Evolutionary conservation across 352 stramenopile species (phyloP), one percentile per base, ranked within the genome.

Genomic region (Phytophthora colocasiae): DNA sequence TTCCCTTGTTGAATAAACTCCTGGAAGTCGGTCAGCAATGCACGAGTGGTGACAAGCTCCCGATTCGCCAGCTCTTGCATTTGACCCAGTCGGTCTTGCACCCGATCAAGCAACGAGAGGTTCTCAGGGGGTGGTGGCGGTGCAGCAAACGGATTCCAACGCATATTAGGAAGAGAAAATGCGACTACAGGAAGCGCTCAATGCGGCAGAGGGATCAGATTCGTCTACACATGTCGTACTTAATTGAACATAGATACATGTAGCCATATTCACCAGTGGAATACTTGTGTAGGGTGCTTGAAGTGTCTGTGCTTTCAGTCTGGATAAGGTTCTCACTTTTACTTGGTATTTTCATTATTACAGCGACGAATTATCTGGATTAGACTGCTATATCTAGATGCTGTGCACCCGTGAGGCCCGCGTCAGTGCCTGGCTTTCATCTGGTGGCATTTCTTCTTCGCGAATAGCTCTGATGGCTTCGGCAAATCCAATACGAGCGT

Each of bases 1-100:
- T 87, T 89, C 38, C 83, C 83, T 62, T 91, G 83, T 67, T 87
- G 77, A 59, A 91, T 85, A 39, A 91, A 91, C 40, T 89, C 77
- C 46, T 89, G 76, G 63, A 91, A 91, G 66, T 91, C 83, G 22
- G 47, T 34, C 27, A 75, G 19, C 31, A 75, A 32, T 5, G 55
- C 62, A 4, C 67, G 55, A 36, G 31, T 36, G 31, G 31, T 36
- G 31, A 36, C 31, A 10, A 36, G 31, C 31, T 36, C 31, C 31
- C 31, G 31, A 36, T 12, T 36, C 31, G 31, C 31, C 31, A 36
- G 31, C 9, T 36, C 31, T 36, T 36, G 31, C 31, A 34, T 34
- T 34, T 34, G 31, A 34, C 31, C 31, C 7, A 34, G 31, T 34
- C 31, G 31, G 31, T 69, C 59, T 50, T 77, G 67, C 22, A 78